Evolutionary conservation across 352 stramenopile species (phyloP).

Genomic region (Phytophthora pini): DNA sequence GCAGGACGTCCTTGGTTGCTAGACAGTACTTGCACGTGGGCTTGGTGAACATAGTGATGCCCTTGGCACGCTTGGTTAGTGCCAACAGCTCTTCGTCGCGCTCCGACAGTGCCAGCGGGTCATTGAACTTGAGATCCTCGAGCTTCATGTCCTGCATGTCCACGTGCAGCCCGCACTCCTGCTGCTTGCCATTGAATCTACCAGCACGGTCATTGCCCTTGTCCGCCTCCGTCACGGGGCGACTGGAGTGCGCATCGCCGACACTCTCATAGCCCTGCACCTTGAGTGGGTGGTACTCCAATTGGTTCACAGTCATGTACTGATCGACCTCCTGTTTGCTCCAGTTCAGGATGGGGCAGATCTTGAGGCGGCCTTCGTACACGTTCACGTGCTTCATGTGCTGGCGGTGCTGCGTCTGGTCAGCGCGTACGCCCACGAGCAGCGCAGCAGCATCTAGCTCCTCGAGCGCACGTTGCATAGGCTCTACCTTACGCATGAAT

Average conservation of each 20-base stretch:
- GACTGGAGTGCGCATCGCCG: slow-evolving; percentile 85
- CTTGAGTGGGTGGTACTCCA: slow-evolving; percentile 89
- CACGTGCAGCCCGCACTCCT: slow-evolving; percentile 87
- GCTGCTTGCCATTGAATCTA: slow-evolving; percentile 80
- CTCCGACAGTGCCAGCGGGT: slow-evolving; percentile 57
- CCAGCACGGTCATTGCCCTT: slow-evolving; percentile 74
- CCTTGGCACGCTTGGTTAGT: slow-evolving; percentile 52
- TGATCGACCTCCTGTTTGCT: slow-evolving; percentile 76
- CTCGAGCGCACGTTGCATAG: slow-evolving; percentile 76
- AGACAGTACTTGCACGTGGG: slow-evolving; percentile 81
- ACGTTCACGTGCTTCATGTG: slow-evolving; percentile 80
- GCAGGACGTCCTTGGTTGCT: slow-evolving; percentile 67
- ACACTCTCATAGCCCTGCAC: slow-evolving; percentile 83
- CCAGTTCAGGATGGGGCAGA: slow-evolving; percentile 87
- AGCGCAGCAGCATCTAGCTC: slow-evolving; percentile 69
- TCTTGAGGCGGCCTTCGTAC: slow-evolving; percentile 85
- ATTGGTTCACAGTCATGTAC: slow-evolving; percentile 71
- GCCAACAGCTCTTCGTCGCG: slow-evolving; percentile 49
- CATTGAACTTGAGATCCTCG: slow-evolving; percentile 54
- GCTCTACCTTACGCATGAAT: slow-evolving; percentile 87
- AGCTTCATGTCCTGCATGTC: slow-evolving; percentile 72
- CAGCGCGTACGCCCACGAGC: slow-evolving; percentile 81
- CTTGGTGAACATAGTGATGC: slow-evolving; percentile 76
- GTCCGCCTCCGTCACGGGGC: slow-evolving; percentile 71
- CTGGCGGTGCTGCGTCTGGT: slow-evolving; percentile 77